Percentiles rank a stretch among this genome's conserved stretches.
Conservation (phyloP, 1,139 yeast genomes). For the Lodderomyces pseudojiufengensis region DNA sequence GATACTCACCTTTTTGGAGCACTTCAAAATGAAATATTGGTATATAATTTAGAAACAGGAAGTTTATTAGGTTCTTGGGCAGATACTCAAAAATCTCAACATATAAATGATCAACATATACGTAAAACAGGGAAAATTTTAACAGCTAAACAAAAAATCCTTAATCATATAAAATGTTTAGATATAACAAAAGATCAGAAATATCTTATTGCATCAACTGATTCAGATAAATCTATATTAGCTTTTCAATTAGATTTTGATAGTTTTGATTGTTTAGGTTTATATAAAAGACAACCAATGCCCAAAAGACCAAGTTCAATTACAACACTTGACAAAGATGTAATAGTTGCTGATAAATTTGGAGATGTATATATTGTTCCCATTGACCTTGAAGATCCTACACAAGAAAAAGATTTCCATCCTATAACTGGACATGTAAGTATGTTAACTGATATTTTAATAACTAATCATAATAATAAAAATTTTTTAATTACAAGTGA, state of each 20-base stretch:
- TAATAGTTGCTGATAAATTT: constrained; percentile 90
- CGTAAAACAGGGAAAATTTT: constrained; percentile 11
- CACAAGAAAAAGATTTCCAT: constrained; percentile 37
- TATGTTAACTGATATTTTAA: constrained; percentile 74
- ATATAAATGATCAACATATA: constrained; percentile 41
- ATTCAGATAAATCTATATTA: constrained; percentile 78
- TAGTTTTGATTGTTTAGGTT: constrained; percentile 35
- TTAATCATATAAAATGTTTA: constrained; percentile 63
- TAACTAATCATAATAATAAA: constrained; percentile 42
- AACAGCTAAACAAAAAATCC: constrained; percentile 47
- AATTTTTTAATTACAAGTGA: constrained; percentile 76
- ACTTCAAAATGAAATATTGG: constrained; percentile 54
- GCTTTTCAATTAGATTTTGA: constrained; percentile 46
- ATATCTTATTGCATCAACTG: constrained; percentile 67
- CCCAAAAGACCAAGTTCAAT: constrained; percentile 90
- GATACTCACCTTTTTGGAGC: constrained; percentile 48
- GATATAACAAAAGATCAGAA: constrained; percentile 47
- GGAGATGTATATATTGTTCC: constrained; percentile 83
- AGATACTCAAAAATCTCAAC: constrained; percentile 35
- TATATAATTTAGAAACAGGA: constrained; percentile 36
- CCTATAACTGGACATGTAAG: constrained; percentile 96
- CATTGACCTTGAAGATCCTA: constrained; percentile 27
- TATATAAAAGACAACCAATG: constrained; percentile 68
- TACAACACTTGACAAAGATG: constrained; percentile 43
- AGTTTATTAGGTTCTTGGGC: constrained; percentile 52